A percentile compares a stretch with the other conserved stretches of the same genome.
phyloP scores from a whole-genome alignment of 352 stramenopile genomes.

The Phytopythium helicoides region DNA sequence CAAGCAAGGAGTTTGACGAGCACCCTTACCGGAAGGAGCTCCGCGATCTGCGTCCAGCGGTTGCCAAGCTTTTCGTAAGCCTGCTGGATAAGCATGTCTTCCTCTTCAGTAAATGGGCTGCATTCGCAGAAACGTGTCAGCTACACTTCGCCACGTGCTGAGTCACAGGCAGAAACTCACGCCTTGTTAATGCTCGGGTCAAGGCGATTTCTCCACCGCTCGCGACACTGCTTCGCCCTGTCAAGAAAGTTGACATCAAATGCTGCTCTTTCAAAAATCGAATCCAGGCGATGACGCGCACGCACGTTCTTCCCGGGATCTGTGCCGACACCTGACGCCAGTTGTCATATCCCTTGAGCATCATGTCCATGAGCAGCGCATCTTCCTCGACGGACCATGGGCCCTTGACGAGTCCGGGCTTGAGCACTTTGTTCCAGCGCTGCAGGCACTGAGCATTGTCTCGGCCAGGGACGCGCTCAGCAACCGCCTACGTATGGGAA shows the following conservation, averaged over 20 bases:
- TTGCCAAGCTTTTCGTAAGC: slow-evolving; percentile 85
- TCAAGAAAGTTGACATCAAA: slow-evolving; percentile 6
- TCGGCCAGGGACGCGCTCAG: slow-evolving; percentile 53
- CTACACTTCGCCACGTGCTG: too few relatives aligned
- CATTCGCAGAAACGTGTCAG: slow-evolving; percentile 1
- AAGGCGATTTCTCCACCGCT: slow-evolving; percentile 96
- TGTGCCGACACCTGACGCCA: slow-evolving; percentile 66
- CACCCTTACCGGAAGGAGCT: slow-evolving; percentile 56
- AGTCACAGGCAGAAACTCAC: slow-evolving; percentile 42
- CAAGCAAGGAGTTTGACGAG: not conserved
- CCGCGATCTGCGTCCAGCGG: slow-evolving; percentile 86
- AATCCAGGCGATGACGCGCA: not conserved
- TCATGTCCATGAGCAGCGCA: slow-evolving; percentile 77
- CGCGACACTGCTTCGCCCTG: slow-evolving; percentile 94
- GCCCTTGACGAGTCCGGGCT: slow-evolving; percentile 91
- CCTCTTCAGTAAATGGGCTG: slow-evolving; percentile 62
- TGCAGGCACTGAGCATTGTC: slow-evolving; percentile 85
- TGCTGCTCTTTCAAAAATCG: not conserved
- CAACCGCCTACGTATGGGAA: slow-evolving; percentile 67
- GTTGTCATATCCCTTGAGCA: slow-evolving; percentile 77
- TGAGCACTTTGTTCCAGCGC: slow-evolving; percentile 89
- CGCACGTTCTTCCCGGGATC: slow-evolving; percentile 71
- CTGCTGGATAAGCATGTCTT: slow-evolving; percentile 71
- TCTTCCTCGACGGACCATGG: slow-evolving; percentile 93
- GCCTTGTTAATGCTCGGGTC: slow-evolving; percentile 92